A percentile compares a stretch with the other conserved stretches of the same genome.
These are phyloP conservation scores for Macrophomina phaseolina DNA, from an alignment of 2,329 filamentous ascomycete species.

Conservation along the genomic window DNA sequence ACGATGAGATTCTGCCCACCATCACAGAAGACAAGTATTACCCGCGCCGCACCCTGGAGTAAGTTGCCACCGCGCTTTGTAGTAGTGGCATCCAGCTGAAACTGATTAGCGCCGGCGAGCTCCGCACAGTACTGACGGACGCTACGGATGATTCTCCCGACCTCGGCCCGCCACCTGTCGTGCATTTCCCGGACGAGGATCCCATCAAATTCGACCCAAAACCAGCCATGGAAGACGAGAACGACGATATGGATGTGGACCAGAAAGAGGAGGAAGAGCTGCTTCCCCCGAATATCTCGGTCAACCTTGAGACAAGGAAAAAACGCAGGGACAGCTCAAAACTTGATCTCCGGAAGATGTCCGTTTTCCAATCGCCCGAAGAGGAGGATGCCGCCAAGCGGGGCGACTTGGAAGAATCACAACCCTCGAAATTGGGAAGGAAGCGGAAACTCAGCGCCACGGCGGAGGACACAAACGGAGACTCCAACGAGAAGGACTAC, in stretches of 20 bases:
- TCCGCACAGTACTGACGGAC: conserved; percentile 60
- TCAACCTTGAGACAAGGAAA: conserved; percentile 59
- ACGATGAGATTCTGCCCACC: conserved; percentile 65
- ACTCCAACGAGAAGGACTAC: conserved; percentile 12
- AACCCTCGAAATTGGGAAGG: conserved; percentile 52
- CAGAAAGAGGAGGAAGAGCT: conserved; percentile 43
- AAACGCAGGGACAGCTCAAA: conserved; percentile 60
- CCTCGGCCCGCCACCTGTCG: conserved; percentile 64
- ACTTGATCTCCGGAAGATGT: conserved; percentile 48
- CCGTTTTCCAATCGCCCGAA: conserved; percentile 49
- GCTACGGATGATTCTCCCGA: conserved; percentile 68
- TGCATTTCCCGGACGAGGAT: conserved; percentile 58
- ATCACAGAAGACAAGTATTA: conserved; percentile 74
- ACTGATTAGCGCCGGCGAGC: conserved; percentile 62
- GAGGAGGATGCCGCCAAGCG: conserved; percentile 41
- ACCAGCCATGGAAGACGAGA: conserved; percentile 32
- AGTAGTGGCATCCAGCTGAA: conserved; percentile 37
- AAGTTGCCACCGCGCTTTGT: conserved; percentile 39
- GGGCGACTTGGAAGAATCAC: conserved; percentile 32
- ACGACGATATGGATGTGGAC: conserved; percentile 30
- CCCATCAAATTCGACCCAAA: conserved; percentile 52
- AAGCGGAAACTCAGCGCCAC: conserved; percentile 62
- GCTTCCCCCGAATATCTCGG: conserved; percentile 44
- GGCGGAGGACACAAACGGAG: conserved; percentile 31
- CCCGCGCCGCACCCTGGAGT: conserved; percentile 73